Base-by-base conservation (phyloP, 345 rosid genomes). In the Lepidium didymum region DNA sequence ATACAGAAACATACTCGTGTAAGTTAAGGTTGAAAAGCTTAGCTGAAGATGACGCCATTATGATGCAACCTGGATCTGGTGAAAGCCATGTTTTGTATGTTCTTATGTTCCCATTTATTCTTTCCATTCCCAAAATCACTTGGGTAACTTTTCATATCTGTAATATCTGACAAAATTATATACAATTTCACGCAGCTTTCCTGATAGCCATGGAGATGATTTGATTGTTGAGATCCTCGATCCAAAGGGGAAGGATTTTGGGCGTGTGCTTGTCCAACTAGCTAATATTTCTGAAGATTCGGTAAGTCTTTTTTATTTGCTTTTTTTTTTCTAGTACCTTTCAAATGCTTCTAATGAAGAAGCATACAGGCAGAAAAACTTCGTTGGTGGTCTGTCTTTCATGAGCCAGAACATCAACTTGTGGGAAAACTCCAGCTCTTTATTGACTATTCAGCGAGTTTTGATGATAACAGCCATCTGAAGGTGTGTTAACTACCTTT, bases 11-110 rank as follows among this genome's bases (percentile, higher is more conserved):
- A 41, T 91, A 86, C 69, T 76, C 87, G 44, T 94, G 97, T 69
- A 79, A 68, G 69, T 72, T 94, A 68, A 79, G 92, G 77, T 72
- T 94, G 83, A 94, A 94, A 75, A 94, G 92, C 79, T 82, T 88
- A 67, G 59, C 79, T 21, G 97, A 88, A 78, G 95, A 91, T 73
- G 97, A 87, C 68, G 81, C 83, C 64, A 52, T 86, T 67, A 77
- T 77, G 72, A 81, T 94, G 96, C 97, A 91, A 62, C 92, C 95
- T 41, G 99, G 97, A 73, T 88, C 97, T 57, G 90, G 97, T 71
- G 99, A 94, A 88, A 80, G 83, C 64, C 95, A 91, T 69, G 83
- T 94, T 66, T 94, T 94, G 99, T 94, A 89, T 69, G 97, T 79
- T 41, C 44, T 21, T 44, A 23, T 75, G 27, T 58, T 67, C 67